A percentile compares a stretch with the other conserved stretches of the same genome.
These are phyloP conservation scores for Diaporthe sp. DNA, from an alignment of 2,329 filamentous ascomycete genomes.

Conservation along the genomic window DNA sequence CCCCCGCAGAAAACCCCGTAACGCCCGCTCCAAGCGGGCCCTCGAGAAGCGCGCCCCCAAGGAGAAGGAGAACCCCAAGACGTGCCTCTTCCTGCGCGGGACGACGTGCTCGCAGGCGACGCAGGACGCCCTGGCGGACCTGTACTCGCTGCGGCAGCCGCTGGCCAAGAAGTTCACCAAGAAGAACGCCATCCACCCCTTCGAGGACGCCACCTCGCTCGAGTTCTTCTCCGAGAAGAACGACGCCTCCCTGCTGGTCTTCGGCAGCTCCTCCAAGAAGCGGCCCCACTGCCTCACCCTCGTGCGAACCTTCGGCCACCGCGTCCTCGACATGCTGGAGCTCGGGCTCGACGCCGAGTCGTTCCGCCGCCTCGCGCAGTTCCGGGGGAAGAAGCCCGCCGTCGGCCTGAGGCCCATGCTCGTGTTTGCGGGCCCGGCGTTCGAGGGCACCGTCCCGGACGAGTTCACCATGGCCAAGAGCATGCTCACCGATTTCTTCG, in stretches of 20 bases:
- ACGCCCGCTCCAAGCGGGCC: slow-evolving; percentile 92
- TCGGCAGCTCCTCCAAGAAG: slow-evolving; percentile 92
- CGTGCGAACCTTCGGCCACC: slow-evolving; percentile 84
- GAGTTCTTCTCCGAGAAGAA: slow-evolving; percentile 99
- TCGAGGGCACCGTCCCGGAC: slow-evolving; percentile 83
- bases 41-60: slow-evolving; percentile 95
- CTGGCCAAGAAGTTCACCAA: slow-evolving; percentile 93
- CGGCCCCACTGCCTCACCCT: slow-evolving; percentile 91
- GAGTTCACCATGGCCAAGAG: slow-evolving; percentile 89
- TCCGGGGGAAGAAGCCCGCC: slow-evolving; percentile 81
- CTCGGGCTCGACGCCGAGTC: slow-evolving; percentile 82
- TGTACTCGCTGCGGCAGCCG: slow-evolving; percentile 87
- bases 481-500: slow-evolving; percentile 91
- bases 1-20: slow-evolving; percentile 66
- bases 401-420: slow-evolving; percentile 91
- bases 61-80: slow-evolving; percentile 89
- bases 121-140: slow-evolving; percentile 86
- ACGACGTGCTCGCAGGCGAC: slow-evolving; percentile 86
- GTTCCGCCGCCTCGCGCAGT: slow-evolving; percentile 78
- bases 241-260: slow-evolving; percentile 87
- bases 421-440: slow-evolving; percentile 89
- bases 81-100: slow-evolving; percentile 88
- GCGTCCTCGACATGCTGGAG: slow-evolving; percentile 95
- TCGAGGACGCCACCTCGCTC: slow-evolving; percentile 87
- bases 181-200: slow-evolving; percentile 96